Conservation (phyloP, 78 protist species). For the slime mould (Dictyostelium discoideum) region dicty_2.7 NC_007090.3:3624001-3624500, state of each 20-base stretch:
- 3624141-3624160: constrained; percentile 96
- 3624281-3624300: constrained; percentile 72
- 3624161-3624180: constrained; percentile 93
- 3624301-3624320: constrained; percentile 56
- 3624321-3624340: constrained; percentile 95
- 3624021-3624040: constrained; percentile 97
- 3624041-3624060: constrained; percentile 93
- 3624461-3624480: not conserved
- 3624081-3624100: constrained; percentile 89
- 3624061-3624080: constrained; percentile 94
- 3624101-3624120: constrained; percentile 97
- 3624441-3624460: not conserved
- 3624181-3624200: constrained; percentile 91
- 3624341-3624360: constrained; percentile 98
- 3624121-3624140: constrained; percentile 99
- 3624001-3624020: constrained; percentile 99
- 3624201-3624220: constrained; percentile 99
- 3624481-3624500: not conserved
- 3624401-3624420: constrained; percentile 95
- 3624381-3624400: constrained; percentile 93
- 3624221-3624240: constrained; percentile 99
- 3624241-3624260: constrained; percentile 95
- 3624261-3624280: not conserved
- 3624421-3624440: constrained; percentile 42
- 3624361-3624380: constrained; percentile 99